phyloP scores from a whole-genome alignment of 139 green algal genomes.

The Picochlorum sp. region DNA sequence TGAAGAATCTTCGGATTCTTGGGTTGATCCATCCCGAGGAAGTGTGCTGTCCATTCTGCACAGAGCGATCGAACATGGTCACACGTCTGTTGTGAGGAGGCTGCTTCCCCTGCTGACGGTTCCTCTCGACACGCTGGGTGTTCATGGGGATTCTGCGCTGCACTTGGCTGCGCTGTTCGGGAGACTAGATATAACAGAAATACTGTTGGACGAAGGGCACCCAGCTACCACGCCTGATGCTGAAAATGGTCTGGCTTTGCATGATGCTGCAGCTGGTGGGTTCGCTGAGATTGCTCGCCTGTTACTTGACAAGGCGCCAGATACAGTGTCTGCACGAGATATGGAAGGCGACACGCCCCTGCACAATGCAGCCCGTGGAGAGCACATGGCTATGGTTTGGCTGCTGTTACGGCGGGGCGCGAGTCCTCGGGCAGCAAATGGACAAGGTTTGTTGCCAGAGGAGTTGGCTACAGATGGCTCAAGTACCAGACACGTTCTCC shows the following conservation, averaged over 20 bases:
- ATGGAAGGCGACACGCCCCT: constrained; percentile 16
- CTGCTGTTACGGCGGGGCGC: constrained; percentile 10
- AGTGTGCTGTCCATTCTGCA: too few species aligned
- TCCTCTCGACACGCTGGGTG: background rate
- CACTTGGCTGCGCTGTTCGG: constrained; percentile 24
- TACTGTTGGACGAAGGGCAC: constrained; percentile 12
- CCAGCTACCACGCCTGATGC: constrained; percentile 4
- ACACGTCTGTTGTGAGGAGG: background rate
- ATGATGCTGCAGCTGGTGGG: constrained; percentile 19
- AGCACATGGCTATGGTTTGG: background rate
- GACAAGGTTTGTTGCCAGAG: constrained; percentile 1
- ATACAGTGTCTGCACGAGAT: constrained; percentile 5
- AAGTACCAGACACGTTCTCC: background rate
- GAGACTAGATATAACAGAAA: constrained; percentile 7
- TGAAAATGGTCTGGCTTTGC: constrained; percentile 10
- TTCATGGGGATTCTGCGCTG: constrained; percentile 11
- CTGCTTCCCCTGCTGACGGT: background rate
- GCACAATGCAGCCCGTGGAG: constrained; percentile 21
- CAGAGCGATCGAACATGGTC: background rate
- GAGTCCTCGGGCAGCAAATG: constrained; percentile 7
- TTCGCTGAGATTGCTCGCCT: constrained; percentile 7
- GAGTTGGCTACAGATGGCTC: constrained; percentile 7
- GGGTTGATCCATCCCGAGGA: too few species aligned
- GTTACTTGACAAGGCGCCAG: constrained; percentile 3
- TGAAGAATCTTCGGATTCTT: too few species aligned